Base-by-base conservation (phyloP, 108 stramenopile species). In the Cyclotella cryptica region DNA sequence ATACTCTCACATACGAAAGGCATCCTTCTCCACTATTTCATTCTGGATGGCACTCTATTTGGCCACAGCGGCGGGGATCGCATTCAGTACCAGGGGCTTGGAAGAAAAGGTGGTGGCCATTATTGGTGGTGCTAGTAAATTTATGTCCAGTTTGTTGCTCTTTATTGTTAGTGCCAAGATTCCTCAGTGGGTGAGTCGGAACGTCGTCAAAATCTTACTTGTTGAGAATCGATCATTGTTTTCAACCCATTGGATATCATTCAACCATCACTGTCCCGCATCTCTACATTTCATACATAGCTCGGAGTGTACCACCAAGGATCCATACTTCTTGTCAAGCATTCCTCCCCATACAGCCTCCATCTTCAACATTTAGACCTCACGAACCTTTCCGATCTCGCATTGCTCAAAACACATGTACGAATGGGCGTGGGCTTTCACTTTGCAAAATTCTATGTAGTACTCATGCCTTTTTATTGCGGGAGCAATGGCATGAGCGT, bases 131-230 rank as follows among this genome's bases (percentile, higher is more conserved):
- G 45, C 55, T n/a, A 66, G 74, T 42, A 64, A 75, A 43, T 75
- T 75, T 64, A 46, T 82, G 22, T 45, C 70, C 14, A 44, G 59
- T 39, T 17, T 65, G 29, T 42, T 82, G 52, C 30, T 74, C 51
- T 68, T 75, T 9, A 82, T 82, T 52, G 53, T 82, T 41, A 65
- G 58, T 40, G 74, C 74, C 39, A 82, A 75, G 81, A 45, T 82
- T 64, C 81, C 81, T 63, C 81, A 82, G 52, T 82, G 81, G 81
- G 81, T 82, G 64, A 82, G 81, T 66, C 15, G 49, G 43, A 22
- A 35, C 51, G 9, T 29, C 7, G 5, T 53, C 24, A 39, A 1
- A 3, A 63, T 3, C 39, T 3, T 27, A 42, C 24, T 3, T 29
- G 29, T 54, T 72, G 17, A n/a, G 21, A 30, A 26, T 57, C 42